Conservation (phyloP, 352 stramenopile species). For the Globisporangium carolinianum region DNA sequence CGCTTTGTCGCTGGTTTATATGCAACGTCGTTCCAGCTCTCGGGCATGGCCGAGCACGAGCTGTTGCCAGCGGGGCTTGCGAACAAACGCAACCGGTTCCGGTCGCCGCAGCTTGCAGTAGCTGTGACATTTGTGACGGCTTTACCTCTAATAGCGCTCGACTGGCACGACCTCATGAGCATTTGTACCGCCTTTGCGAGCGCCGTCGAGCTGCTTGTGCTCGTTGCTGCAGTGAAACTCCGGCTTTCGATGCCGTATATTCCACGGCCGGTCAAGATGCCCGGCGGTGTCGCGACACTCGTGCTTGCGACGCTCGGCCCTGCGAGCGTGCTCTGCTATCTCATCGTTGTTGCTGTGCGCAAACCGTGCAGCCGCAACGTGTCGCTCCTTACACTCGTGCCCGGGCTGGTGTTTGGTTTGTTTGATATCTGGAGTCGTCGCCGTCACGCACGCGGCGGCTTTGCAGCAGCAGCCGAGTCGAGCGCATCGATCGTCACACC, state of each 20-base stretch:
- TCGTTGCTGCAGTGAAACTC: conserved; percentile 76
- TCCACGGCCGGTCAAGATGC: conserved; percentile 22
- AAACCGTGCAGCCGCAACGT: too few species aligned
- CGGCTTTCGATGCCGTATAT: conserved; percentile 36
- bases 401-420: too few species aligned
- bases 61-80: conserved; percentile 64
- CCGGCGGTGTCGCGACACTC: conserved; percentile 8
- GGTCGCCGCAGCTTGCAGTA: conserved; percentile 14
- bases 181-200: conserved; percentile 76
- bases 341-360: background rate
- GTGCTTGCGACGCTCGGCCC: conserved; percentile 7
- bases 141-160: conserved; percentile 3
- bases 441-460: too few species aligned
- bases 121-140: conserved; percentile 3
- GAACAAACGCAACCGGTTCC: conserved; percentile 21
- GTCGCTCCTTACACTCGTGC: too few species aligned
- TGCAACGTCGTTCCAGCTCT: conserved; percentile 70
- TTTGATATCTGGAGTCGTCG: too few species aligned
- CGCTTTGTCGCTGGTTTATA: conserved; percentile 83
- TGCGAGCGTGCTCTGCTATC: conserved; percentile 4
- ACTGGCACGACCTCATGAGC: conserved; percentile 18
- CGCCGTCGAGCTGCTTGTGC: conserved; percentile 63
- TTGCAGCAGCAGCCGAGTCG: too few species aligned
- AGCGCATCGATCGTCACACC: too few species aligned
- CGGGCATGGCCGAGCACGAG: conserved; percentile 52